Evolutionary conservation across 805 yeast genomes (phyloP).

Genomic region (Wickerhamiella lipophila): DNA sequence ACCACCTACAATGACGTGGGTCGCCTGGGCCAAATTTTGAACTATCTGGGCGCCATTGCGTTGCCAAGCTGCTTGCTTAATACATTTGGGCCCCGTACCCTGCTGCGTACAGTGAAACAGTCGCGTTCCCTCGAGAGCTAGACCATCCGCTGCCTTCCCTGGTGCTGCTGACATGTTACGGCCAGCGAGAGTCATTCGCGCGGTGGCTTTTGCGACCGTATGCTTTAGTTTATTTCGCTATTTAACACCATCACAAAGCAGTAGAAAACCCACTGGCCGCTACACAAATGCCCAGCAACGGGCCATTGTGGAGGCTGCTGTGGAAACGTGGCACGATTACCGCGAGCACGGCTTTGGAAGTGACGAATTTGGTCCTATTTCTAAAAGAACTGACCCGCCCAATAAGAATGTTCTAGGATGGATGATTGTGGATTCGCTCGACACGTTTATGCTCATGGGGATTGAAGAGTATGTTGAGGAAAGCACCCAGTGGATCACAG

Average conservation of each 20-base stretch:
- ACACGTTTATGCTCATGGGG: conserved; percentile 38
- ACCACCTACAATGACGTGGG: conserved; percentile 22
- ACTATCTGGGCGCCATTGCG: conserved; percentile 2
- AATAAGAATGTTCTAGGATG: conserved; percentile 29
- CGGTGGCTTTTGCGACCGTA: neutral
- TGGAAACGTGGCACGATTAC: conserved; percentile 36
- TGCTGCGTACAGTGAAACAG: neutral
- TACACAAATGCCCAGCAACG: conserved; percentile 15
- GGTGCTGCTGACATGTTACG: conserved; percentile 1
- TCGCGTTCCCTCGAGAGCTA: neutral
- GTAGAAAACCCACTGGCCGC: neutral
- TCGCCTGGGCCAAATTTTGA: neutral
- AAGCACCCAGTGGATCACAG: conserved; percentile 30
- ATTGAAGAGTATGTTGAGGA: conserved; percentile 31
- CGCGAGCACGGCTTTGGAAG: conserved; percentile 34
- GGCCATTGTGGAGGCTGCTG: conserved; percentile 30
- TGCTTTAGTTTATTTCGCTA: neutral
- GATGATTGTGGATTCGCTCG: conserved; percentile 41
- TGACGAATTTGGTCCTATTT: conserved; percentile 25
- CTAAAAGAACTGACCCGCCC: conserved; percentile 7
- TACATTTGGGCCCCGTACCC: neutral
- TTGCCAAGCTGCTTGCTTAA: conserved; percentile 5
- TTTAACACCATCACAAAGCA: neutral
- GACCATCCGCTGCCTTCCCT: neutral
- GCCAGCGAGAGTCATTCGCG: neutral